Conservation (phyloP, 345 rosid genomes). For the Rhodomyrtus tomentosa region DNA sequence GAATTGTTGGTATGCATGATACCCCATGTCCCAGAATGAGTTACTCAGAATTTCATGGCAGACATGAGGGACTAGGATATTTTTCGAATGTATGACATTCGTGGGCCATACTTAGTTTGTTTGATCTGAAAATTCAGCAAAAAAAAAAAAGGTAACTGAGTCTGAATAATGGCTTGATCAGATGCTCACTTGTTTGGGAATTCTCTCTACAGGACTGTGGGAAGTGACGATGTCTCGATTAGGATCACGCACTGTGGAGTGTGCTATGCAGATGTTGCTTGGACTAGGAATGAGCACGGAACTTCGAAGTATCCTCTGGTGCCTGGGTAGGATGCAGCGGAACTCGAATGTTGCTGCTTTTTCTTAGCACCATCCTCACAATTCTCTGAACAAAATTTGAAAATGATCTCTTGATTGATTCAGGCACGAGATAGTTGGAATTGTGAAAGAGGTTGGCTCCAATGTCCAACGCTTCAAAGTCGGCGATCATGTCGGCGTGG, state of each 20-base stretch:
- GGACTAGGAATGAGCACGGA: slow-evolving; percentile 56
- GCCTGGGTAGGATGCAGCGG: slow-evolving; percentile 51
- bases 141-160: not conserved
- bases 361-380: not conserved
- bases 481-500: slow-evolving; percentile 88
- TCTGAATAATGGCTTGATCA: not conserved
- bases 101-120: not conserved
- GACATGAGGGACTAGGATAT: not conserved
- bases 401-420: not conserved
- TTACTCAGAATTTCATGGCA: not conserved
- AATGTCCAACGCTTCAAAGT: slow-evolving; percentile 49
- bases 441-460: slow-evolving; percentile 70
- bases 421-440: slow-evolving; percentile 87
- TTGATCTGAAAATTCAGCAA: not conserved
- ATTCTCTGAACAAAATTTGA: not conserved
- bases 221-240: slow-evolving; percentile 57
- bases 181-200: not conserved
- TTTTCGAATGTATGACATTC: not conserved
- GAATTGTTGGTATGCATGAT: not conserved
- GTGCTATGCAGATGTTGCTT: slow-evolving; percentile 76
- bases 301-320: slow-evolving; percentile 73
- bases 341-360: not conserved
- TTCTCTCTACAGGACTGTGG: slow-evolving; percentile 33
- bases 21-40: not conserved
- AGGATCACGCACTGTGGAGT: slow-evolving; percentile 84